Base-by-base conservation (phyloP, 768 basidiomycete genomes). In the Pleurotus sapidus region DNA sequence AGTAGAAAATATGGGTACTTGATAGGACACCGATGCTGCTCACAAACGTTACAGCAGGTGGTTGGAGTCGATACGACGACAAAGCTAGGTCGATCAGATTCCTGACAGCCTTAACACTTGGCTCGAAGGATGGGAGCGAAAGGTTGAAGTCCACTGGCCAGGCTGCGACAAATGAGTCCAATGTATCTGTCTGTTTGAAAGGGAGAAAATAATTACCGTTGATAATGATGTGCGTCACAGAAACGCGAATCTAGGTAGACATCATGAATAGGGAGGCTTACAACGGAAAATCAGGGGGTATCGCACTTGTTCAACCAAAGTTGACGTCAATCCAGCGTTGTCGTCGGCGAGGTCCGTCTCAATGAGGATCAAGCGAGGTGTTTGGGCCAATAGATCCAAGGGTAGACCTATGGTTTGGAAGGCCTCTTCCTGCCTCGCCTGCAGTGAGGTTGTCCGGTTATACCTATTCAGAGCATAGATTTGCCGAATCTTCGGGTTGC, bases 131-230 rank as follows among this genome's bases (percentile, higher is more conserved):
- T 7, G 68, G 65, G 18, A 79, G 64, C 14, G 71, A 68, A 0
- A 79, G 66, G 38, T 76, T 77, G 64, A 82, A 80, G 64, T 82
- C 78, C 46, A 82, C 72, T 0, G 72, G 71, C 81, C 80, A 81
- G 17, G 78, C 77, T 65, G 12, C 14, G 25, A 11, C 30, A 34
- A 9, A 4, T 34, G 11, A 34, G 30, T 34, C 8, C 30, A 34
- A 34, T 3, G 8, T 34, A 2, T 34, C 7, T 34, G 9, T 34
- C 8, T 30, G 8, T 5, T 34, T 9, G 9, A 34, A 11, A 34
- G 30, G 3, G 11, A 34, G 30, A 9, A 7, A 3, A 34, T 11
- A 55, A 57, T 30, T 55, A 73, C 73, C 73, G 54, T 68, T 69
- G 25, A 71, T 71, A 12, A 75, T 60, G 34, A 73, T 67, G 17